These are phyloP conservation scores for Blastobotrys aristatus DNA, from an alignment of 1,139 yeast genomes.

Conservation along the genomic window DNA sequence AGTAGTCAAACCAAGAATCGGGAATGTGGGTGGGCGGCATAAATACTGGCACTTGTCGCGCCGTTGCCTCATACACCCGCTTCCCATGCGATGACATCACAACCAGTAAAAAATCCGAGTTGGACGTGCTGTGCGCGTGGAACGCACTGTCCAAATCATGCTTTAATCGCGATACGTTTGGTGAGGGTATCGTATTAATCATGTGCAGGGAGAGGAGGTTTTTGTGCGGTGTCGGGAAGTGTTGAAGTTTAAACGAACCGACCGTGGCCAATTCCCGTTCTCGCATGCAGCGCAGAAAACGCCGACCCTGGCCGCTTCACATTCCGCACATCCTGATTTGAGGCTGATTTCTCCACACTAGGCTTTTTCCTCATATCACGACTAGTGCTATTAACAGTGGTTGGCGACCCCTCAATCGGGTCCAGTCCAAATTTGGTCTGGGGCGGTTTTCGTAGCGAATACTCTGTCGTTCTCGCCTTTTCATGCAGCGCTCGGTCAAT, in stretches of 20 bases:
- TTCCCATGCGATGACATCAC: constrained; percentile 4
- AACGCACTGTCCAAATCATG: constrained; percentile 10
- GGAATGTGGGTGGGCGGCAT: constrained; percentile 5
- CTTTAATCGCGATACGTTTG: constrained; percentile 5
- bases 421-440: constrained; percentile 15
- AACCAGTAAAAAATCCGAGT: constrained; percentile 3
- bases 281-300: constrained; percentile 24
- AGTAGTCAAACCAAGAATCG: constrained; percentile 10
- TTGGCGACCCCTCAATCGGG: constrained; percentile 25
- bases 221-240: neutral
- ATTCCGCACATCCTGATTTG: neutral
- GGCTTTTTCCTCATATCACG: neutral
- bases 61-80: constrained; percentile 4
- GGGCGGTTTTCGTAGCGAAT: constrained; percentile 5
- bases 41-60: constrained; percentile 4
- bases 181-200: constrained; percentile 1
- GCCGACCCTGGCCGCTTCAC: constrained; percentile 25
- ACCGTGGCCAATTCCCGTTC: constrained; percentile 26
- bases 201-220: too few species aligned
- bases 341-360: too few species aligned
- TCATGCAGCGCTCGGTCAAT: constrained; percentile 10
- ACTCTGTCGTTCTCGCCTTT: neutral
- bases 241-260: constrained; percentile 13
- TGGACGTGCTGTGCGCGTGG: neutral
- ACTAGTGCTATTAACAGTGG: neutral